phyloP scores from a whole-genome alignment of 768 basidiomycete species.

The Favolaschia claudopus region DNA sequence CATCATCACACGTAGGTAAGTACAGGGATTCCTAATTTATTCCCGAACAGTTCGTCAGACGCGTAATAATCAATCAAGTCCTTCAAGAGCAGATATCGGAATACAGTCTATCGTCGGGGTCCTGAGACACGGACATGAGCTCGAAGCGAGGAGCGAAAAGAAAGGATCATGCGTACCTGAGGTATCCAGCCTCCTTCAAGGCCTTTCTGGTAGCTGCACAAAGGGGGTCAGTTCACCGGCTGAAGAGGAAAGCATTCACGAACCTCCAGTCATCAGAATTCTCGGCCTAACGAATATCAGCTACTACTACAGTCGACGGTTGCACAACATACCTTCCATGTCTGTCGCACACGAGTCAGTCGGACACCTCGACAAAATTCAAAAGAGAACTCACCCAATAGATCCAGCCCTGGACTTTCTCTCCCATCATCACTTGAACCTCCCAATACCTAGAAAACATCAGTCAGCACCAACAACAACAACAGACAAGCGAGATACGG shows the following conservation, averaged over 20 bases:
- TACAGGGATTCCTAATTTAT: no score
- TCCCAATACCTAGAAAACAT: slow-evolving; percentile 71
- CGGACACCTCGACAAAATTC: background rate
- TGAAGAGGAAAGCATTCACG: background rate
- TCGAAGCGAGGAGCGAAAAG: background rate
- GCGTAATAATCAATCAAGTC: background rate
- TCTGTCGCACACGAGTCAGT: slow-evolving; percentile 50
- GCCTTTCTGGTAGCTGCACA: slow-evolving; percentile 80
- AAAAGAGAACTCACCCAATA: slow-evolving; percentile 53
- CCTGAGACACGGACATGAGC: slow-evolving; percentile 28
- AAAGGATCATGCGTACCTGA: slow-evolving; percentile 21
- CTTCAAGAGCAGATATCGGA: slow-evolving; percentile 65
- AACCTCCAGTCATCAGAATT: slow-evolving; percentile 27
- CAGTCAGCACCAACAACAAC: background rate
- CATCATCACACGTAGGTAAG: no score
- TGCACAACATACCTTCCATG: slow-evolving; percentile 70
- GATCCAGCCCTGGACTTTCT: slow-evolving; percentile 75
- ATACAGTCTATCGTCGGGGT: slow-evolving; percentile 71
- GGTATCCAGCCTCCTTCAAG: slow-evolving; percentile 83
- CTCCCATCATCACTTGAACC: slow-evolving; percentile 78
- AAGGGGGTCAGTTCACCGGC: slow-evolving; percentile 45
- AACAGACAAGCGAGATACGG: background rate
- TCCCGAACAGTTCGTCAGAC: no score
- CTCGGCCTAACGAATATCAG: slow-evolving; percentile 6
- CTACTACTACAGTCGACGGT: background rate